Evolutionary conservation across 2,329 filamentous ascomycete genomes (phyloP).

Genomic region (Herpotrichia juniperi): DNA sequence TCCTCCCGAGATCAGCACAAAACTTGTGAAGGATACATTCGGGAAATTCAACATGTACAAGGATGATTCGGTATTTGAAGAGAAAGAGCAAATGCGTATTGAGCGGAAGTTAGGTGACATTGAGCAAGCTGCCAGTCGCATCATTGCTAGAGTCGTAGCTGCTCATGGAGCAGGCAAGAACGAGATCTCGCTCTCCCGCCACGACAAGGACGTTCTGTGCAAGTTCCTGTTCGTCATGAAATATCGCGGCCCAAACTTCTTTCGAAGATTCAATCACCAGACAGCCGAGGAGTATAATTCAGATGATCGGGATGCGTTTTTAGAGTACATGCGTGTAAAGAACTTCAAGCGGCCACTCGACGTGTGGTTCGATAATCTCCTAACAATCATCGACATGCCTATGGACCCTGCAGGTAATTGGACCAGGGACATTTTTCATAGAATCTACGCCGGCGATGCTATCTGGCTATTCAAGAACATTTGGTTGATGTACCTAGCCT

Average conservation of each 20-base stretch:
- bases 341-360: constrained; percentile 35
- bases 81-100: constrained; percentile 26
- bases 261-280: constrained; percentile 45
- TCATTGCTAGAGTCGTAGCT: neutral
- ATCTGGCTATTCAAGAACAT: too few relatives aligned
- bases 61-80: constrained; percentile 18
- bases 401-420: too few relatives aligned
- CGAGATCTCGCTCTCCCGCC: constrained; percentile 36
- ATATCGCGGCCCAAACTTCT: constrained; percentile 48
- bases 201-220: constrained; percentile 46
- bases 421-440: too few relatives aligned
- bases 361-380: constrained; percentile 45
- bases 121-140: constrained; percentile 25
- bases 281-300: constrained; percentile 39
- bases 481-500: too few relatives aligned
- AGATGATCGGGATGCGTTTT: constrained; percentile 29
- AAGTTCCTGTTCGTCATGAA: constrained; percentile 57
- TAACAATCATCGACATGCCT: constrained; percentile 25
- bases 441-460: too few relatives aligned
- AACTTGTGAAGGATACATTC: constrained; percentile 26
- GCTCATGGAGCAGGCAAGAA: constrained; percentile 22
- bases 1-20: neutral
- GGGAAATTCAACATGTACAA: constrained; percentile 41
- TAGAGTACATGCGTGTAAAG: constrained; percentile 39
- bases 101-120: constrained; percentile 33